phyloP scores from a whole-genome alignment of 345 rosid genomes.

The Arabidopsis suecica region DNA sequence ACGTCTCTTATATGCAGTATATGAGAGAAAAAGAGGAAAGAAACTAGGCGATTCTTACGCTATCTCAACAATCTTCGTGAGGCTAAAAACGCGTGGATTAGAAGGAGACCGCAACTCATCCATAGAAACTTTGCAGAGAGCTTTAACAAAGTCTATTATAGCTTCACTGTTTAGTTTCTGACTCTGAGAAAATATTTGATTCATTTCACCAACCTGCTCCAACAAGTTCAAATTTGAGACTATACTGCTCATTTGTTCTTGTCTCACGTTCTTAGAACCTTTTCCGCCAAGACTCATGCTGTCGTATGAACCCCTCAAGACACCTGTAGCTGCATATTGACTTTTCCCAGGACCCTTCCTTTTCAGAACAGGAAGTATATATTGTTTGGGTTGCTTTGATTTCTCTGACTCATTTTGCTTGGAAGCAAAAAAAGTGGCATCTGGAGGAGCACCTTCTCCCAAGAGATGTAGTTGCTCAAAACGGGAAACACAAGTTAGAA shows the following conservation, averaged over 20 bases:
- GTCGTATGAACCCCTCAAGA: constrained; percentile 90
- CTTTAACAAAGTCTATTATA: constrained; percentile 90
- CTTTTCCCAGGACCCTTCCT: constrained; percentile 68
- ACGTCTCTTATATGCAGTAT: constrained; percentile 28
- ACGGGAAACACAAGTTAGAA: constrained; percentile 87
- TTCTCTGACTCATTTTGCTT: constrained; percentile 56
- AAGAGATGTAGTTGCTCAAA: constrained; percentile 88
- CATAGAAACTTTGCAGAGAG: constrained; percentile 98
- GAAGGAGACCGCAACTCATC: constrained; percentile 95
- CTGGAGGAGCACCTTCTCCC: constrained; percentile 94
- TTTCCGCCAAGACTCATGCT: constrained; percentile 66
- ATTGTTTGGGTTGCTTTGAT: constrained; percentile 53
- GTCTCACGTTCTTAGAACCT: constrained; percentile 64
- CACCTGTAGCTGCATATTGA: constrained; percentile 87
- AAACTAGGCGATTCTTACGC: constrained; percentile 66
- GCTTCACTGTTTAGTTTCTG: constrained; percentile 99
- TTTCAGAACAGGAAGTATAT: constrained; percentile 65
- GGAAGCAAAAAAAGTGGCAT: constrained; percentile 59
- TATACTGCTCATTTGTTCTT: constrained; percentile 71
- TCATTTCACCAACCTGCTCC: constrained; percentile 98
- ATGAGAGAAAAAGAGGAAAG: constrained; percentile 30
- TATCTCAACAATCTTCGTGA: constrained; percentile 98
- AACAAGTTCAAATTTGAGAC: constrained; percentile 83
- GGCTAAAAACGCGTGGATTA: constrained; percentile 96
- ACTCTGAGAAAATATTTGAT: constrained; percentile 87